phyloP scores from a whole-genome alignment of 1,284 basidiomycete species.

The Ustilago curta region DNA sequence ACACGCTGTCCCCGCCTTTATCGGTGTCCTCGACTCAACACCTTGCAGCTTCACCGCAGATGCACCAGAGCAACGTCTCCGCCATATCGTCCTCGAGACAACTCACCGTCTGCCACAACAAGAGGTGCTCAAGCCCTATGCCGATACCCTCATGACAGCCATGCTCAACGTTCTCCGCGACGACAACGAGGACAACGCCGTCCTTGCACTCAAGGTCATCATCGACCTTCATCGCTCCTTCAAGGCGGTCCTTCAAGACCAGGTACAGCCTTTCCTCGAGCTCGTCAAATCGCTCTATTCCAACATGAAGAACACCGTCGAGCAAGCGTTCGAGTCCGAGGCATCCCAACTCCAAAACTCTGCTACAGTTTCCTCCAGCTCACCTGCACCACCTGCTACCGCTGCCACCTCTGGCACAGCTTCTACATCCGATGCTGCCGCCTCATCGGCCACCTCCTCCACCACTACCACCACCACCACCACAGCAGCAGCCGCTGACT shows the following conservation, averaged over 20 bases:
- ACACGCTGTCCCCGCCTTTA: conserved; percentile 78
- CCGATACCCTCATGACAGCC: conserved; percentile 77
- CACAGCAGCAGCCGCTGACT: conserved; percentile 15
- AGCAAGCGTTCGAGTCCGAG: conserved; percentile 76
- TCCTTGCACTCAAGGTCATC: conserved; percentile 89
- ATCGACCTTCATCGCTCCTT: conserved; percentile 76
- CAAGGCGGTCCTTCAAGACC: conserved; percentile 76
- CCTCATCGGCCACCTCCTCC: conserved; percentile 2
- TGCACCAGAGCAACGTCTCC: conserved; percentile 78
- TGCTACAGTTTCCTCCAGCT: conserved; percentile 8
- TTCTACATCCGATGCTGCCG: conserved; percentile 6
- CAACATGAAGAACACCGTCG: conserved; percentile 81
- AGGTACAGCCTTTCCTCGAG: conserved; percentile 83
- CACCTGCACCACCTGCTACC: conserved; percentile 18
- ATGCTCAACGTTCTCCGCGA: conserved; percentile 84
- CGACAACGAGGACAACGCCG: conserved; percentile 97
- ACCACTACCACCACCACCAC: conserved; percentile 11
- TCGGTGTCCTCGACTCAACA: conserved; percentile 81
- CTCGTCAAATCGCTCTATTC: conserved; percentile 80
- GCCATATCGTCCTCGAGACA: conserved; percentile 72
- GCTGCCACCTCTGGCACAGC: conserved; percentile 3
- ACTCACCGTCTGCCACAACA: conserved; percentile 86
- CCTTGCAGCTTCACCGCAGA: conserved; percentile 83
- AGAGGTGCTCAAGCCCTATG: conserved; percentile 81
- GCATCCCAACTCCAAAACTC: conserved; percentile 36